Percentiles rank a stretch among this genome's conserved stretches.
Evolutionary conservation across 1,284 basidiomycete genomes (phyloP).

Genomic region (Ustilago nuda): DNA sequence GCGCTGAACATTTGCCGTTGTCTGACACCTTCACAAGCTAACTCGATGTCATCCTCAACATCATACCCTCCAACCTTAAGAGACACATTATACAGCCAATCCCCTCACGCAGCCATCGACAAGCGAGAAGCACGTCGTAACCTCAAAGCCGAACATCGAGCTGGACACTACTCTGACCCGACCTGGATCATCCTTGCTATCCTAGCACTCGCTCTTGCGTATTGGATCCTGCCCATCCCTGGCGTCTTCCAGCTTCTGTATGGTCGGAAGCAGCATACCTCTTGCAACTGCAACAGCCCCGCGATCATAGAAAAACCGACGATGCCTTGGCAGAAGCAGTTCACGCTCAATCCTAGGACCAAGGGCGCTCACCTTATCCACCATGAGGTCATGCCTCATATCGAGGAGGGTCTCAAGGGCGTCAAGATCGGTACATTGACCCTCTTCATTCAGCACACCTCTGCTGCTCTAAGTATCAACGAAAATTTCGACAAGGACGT

Average conservation of each 20-base stretch:
- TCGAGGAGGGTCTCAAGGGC: constrained; percentile 77
- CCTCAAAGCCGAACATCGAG: constrained; percentile 39
- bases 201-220: constrained; percentile 29
- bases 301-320: constrained; percentile 19
- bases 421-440: constrained; percentile 68
- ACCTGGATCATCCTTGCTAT: constrained; percentile 39
- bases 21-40: constrained; percentile 7
- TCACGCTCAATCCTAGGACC: constrained; percentile 72
- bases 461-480: constrained; percentile 86
- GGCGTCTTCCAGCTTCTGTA: constrained; percentile 41
- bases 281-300: constrained; percentile 1
- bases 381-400: constrained; percentile 78
- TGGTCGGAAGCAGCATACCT: constrained; percentile 1
- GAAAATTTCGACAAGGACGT: constrained; percentile 83
- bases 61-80: constrained; percentile 7
- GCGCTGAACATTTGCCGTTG: not conserved
- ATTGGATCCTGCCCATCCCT: constrained; percentile 50
- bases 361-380: constrained; percentile 85
- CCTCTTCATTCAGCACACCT: constrained; percentile 84
- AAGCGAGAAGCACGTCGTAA: constrained; percentile 38
- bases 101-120: constrained; percentile 46
- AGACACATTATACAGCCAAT: constrained; percentile 37
- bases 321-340: constrained; percentile 94
- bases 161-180: constrained; percentile 48
- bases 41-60: constrained; percentile 27